phyloP scores from a whole-genome alignment of 164 flowering plant genomes.

The Warburgia ugandensis region DNA sequence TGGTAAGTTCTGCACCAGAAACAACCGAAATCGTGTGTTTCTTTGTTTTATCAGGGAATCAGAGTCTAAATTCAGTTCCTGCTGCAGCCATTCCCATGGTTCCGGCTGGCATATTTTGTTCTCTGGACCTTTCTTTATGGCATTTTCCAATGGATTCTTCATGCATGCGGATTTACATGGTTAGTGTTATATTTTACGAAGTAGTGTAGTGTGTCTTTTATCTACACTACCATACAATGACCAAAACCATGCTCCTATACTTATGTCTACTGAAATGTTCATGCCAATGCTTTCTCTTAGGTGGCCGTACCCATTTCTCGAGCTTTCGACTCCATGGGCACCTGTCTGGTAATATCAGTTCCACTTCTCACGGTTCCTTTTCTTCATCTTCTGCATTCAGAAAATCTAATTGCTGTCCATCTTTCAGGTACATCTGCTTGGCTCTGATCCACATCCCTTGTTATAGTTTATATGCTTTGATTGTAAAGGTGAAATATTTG shows the following conservation, averaged over 20 bases:
- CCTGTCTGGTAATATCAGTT: conserved; percentile 77
- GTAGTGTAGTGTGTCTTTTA: too few relatives aligned
- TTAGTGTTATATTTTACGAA: conserved; percentile 20
- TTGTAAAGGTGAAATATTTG: conserved; percentile 29
- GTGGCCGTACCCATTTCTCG: conserved; percentile 95
- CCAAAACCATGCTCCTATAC: too few relatives aligned
- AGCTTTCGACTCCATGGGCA: conserved; percentile 63
- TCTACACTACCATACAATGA: too few relatives aligned
- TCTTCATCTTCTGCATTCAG: neutral
- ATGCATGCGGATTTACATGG: conserved; percentile 59
- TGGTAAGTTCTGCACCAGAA: conserved; percentile 53
- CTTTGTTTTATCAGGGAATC: too few relatives aligned
- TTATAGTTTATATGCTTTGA: conserved; percentile 34
- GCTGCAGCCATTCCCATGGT: conserved; percentile 68
- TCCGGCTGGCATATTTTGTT: conserved; percentile 49
- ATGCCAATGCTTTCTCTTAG: conserved; percentile 24
- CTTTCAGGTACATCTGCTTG: conserved; percentile 50
- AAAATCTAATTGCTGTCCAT: too few relatives aligned
- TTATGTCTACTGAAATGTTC: too few relatives aligned
- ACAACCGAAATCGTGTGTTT: too few relatives aligned
- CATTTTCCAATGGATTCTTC: conserved; percentile 61
- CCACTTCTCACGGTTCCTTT: neutral
- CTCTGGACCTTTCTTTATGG: conserved; percentile 55
- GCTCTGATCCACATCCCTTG: conserved; percentile 58
- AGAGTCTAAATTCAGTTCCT: neutral